Evolutionary conservation across 2,329 filamentous ascomycete species (phyloP).

Genomic region (Didymella sp.): DNA sequence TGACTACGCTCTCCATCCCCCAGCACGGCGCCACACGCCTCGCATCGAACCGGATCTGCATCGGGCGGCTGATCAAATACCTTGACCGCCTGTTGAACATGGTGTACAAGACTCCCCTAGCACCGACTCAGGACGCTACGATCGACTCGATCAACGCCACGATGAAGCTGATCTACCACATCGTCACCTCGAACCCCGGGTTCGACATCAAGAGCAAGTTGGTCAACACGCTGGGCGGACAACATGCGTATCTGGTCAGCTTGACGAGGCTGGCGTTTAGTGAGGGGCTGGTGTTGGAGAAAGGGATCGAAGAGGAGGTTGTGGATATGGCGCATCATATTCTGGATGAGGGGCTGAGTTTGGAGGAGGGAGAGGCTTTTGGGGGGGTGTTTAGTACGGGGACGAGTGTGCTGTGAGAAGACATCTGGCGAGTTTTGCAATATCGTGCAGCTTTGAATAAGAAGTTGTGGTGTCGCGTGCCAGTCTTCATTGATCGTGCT

Average conservation of each 20-base stretch:
- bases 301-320: constrained; percentile 77
- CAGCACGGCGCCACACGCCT: constrained; percentile 69
- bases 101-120: constrained; percentile 57
- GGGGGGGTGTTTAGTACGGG: constrained; percentile 51
- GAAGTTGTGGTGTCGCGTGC: no score
- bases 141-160: constrained; percentile 64
- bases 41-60: constrained; percentile 70
- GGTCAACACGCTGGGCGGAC: constrained; percentile 70
- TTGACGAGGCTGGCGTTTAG: constrained; percentile 86
- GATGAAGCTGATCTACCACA: constrained; percentile 66
- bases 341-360: constrained; percentile 79
- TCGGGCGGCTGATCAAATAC: constrained; percentile 77
- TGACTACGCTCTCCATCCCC: constrained; percentile 66
- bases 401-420: not conserved
- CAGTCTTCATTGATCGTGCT: no score
- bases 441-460: not conserved
- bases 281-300: constrained; percentile 79
- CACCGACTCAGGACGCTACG: constrained; percentile 49
- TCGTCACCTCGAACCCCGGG: constrained; percentile 67
- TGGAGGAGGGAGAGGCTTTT: constrained; percentile 74
- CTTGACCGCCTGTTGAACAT: constrained; percentile 74
- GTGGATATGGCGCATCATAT: constrained; percentile 82
- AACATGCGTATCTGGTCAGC: constrained; percentile 81
- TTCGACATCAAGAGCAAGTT: constrained; percentile 76
- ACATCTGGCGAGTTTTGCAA: not conserved